Percentiles rank a stretch among this genome's conserved stretches.
Evolutionary conservation across 2,329 filamentous ascomycete species (phyloP).

Genomic region (Pseudofabraea citricarpa): DNA sequence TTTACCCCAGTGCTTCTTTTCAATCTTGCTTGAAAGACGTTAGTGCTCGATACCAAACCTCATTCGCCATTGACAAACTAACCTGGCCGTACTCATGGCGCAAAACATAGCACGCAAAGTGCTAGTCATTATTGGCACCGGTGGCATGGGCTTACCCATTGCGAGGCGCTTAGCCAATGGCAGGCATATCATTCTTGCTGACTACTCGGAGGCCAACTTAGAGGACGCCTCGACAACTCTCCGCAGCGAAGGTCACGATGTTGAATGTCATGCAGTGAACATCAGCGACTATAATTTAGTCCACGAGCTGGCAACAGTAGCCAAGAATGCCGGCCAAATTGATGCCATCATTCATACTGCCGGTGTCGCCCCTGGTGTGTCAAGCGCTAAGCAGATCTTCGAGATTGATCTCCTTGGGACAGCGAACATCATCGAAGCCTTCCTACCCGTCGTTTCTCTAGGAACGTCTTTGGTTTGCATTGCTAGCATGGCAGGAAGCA

Average conservation of each 20-base stretch:
- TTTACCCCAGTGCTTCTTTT: too few relatives aligned
- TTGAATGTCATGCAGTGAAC: slow-evolving; percentile 14
- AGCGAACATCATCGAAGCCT: slow-evolving; percentile 20
- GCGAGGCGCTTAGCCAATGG: slow-evolving; percentile 4
- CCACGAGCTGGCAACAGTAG: slow-evolving; percentile 5
- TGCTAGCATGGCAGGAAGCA: slow-evolving; percentile 14
- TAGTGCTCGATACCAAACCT: too few relatives aligned
- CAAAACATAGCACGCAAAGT: slow-evolving; percentile 1
- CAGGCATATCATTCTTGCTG: neutral
- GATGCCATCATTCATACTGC: slow-evolving; percentile 10
- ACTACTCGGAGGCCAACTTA: neutral
- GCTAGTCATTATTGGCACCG: slow-evolving; percentile 3
- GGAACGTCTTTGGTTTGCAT: slow-evolving; percentile 17
- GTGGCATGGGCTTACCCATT: slow-evolving; percentile 6
- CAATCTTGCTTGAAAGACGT: too few relatives aligned
- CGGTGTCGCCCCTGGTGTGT: slow-evolving; percentile 2
- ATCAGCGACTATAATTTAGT: slow-evolving; percentile 14
- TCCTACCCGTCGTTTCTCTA: slow-evolving; percentile 7
- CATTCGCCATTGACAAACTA: too few relatives aligned
- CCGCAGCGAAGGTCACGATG: slow-evolving; percentile 10
- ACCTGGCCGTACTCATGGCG: too few relatives aligned
- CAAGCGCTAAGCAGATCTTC: slow-evolving; percentile 9
- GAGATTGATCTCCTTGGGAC: slow-evolving; percentile 20
- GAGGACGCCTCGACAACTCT: neutral
- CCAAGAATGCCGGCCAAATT: slow-evolving; percentile 4